Evolutionary conservation across 352 stramenopile genomes (phyloP).

Genomic region (Pythium phragmitis): DNA sequence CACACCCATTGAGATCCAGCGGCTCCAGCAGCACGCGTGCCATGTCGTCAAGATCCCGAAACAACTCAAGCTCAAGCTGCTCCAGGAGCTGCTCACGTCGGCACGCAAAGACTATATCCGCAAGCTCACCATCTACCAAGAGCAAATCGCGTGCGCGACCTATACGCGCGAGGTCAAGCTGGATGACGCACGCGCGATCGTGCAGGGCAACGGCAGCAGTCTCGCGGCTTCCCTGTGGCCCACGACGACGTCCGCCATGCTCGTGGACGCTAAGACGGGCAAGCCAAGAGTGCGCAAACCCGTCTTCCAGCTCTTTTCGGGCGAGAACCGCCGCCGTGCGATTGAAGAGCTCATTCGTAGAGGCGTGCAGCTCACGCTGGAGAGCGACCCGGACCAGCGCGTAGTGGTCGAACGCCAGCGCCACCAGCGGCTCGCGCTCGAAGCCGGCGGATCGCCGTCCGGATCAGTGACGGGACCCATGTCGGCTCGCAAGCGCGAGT

Average conservation of each 20-base stretch:
- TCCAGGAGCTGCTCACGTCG: slow-evolving; percentile 46
- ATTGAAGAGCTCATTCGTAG: slow-evolving; percentile 64
- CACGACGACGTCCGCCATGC: slow-evolving; percentile 3
- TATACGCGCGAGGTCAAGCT: slow-evolving; percentile 63
- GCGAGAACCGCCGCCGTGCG: slow-evolving; percentile 24
- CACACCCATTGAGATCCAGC: slow-evolving; percentile 75
- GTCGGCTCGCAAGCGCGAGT: slow-evolving; percentile 29
- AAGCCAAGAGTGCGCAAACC: slow-evolving; percentile 19
- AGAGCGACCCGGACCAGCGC: slow-evolving; percentile 58
- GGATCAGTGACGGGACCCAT: background rate
- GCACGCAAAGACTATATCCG: slow-evolving; percentile 45
- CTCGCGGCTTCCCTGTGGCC: slow-evolving; percentile 28
- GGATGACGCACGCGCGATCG: slow-evolving; percentile 70
- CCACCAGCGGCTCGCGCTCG: slow-evolving; percentile 31
- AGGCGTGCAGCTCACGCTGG: slow-evolving; percentile 68
- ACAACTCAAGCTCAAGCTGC: slow-evolving; percentile 58
- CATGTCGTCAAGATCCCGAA: slow-evolving; percentile 74
- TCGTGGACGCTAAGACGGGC: slow-evolving; percentile 23
- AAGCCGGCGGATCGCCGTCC: slow-evolving; percentile 11
- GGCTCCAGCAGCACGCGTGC: slow-evolving; percentile 53
- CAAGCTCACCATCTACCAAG: slow-evolving; percentile 45
- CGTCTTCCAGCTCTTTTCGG: slow-evolving; percentile 56
- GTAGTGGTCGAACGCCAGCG: slow-evolving; percentile 47
- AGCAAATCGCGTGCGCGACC: slow-evolving; percentile 45
- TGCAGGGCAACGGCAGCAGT: slow-evolving; percentile 41